A percentile compares a stretch with the other conserved stretches of the same genome.
Conservation (phyloP, 805 yeast species). For the Candida krabiensis region DNA sequence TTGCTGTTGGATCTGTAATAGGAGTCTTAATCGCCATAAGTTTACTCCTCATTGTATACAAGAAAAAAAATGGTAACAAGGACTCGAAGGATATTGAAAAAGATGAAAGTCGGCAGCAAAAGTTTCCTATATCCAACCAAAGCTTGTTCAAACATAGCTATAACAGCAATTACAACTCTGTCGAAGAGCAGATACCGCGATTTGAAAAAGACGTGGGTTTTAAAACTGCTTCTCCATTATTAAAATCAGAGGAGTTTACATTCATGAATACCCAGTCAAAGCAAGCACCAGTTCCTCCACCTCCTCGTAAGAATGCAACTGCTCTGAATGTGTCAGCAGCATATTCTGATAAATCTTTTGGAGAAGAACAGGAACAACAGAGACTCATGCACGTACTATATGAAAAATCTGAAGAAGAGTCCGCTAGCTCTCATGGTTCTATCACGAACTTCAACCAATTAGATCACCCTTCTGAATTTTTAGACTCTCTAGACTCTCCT, state of each 20-base stretch:
- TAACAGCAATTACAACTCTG: neutral
- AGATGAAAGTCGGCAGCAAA: neutral
- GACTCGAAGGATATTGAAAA: conserved; percentile 1
- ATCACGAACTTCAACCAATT: neutral
- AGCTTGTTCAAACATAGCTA: neutral
- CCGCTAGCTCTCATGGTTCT: neutral
- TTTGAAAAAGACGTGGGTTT: neutral
- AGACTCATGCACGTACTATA: conserved; percentile 30
- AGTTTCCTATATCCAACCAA: neutral
- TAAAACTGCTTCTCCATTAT: neutral
- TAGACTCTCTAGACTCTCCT: neutral
- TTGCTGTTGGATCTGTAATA: conserved; percentile 26
- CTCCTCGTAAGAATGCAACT: conserved; percentile 9
- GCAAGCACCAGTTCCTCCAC: conserved; percentile 19
- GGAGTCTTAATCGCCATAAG: conserved; percentile 18
- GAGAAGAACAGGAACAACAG: conserved; percentile 13
- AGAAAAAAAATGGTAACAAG: conserved; percentile 7
- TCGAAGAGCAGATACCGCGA: neutral
- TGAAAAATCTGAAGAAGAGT: conserved; percentile 28
- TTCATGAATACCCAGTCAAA: conserved; percentile 1
- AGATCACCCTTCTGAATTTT: neutral
- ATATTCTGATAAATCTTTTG: too few species aligned
- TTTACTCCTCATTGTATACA: conserved; percentile 15
- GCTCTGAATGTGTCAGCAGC: conserved; percentile 9
- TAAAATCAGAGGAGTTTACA: neutral